A percentile compares a stretch with the other conserved stretches of the same genome.
These are phyloP conservation scores for Rhinocladiella similis DNA, from an alignment of 2,329 filamentous ascomycete genomes.

Conservation along the genomic window DNA sequence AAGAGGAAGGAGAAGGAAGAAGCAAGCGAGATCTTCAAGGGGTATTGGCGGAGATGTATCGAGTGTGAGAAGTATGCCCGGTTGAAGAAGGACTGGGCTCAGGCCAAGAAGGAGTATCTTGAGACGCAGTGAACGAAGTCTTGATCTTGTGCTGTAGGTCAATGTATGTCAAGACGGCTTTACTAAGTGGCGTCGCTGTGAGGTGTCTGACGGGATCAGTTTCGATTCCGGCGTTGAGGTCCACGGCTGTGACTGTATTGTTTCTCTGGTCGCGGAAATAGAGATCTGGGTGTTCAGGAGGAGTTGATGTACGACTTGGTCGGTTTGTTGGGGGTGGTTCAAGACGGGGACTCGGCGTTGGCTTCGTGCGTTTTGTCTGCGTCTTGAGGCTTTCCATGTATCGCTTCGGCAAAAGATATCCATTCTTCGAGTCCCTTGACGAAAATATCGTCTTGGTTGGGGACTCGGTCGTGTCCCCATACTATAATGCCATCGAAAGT, in stretches of 20 bases:
- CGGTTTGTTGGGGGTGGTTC: neutral
- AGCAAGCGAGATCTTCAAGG: constrained; percentile 31
- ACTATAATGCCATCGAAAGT: constrained; percentile 74
- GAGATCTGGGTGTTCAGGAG: too few relatives aligned
- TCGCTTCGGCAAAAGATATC: constrained; percentile 70
- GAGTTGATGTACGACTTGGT: neutral
- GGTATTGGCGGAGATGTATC: constrained; percentile 31
- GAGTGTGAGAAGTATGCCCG: constrained; percentile 48
- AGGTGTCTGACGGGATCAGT: too few relatives aligned
- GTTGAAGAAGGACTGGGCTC: constrained; percentile 47
- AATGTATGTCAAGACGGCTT: too few relatives aligned
- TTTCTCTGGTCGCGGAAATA: too few relatives aligned
- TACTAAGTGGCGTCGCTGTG: too few relatives aligned
- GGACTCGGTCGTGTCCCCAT: constrained; percentile 77
- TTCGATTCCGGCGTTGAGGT: too few relatives aligned
- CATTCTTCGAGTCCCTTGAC: constrained; percentile 77
- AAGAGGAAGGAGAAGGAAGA: constrained; percentile 32
- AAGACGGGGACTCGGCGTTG: neutral
- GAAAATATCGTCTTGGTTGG: constrained; percentile 68
- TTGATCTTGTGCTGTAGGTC: neutral
- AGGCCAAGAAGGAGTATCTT: constrained; percentile 22
- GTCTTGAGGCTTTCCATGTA: constrained; percentile 40
- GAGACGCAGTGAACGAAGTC: neutral
- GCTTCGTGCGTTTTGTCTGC: neutral
- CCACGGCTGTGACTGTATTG: too few relatives aligned